phyloP scores from a whole-genome alignment of 176 grass and related monocot genomes.

The Carex cristatella region DNA sequence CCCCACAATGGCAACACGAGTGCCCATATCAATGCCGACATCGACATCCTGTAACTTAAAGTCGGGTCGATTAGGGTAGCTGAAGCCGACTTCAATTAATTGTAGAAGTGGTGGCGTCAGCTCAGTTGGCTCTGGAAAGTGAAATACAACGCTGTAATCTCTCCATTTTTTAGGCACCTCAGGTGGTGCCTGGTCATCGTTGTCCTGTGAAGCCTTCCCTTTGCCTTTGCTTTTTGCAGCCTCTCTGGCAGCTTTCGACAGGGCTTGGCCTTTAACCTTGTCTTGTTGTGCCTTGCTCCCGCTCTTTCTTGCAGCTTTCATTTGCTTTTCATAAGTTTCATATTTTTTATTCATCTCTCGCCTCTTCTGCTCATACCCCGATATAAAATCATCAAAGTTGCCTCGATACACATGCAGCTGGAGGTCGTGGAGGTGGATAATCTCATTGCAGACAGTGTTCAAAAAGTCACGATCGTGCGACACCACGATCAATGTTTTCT shows the following conservation, averaged over 20 bases:
- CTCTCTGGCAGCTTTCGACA: conserved; percentile 67
- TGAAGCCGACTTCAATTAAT: conserved; percentile 80
- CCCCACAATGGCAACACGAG: conserved; percentile 87
- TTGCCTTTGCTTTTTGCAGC: conserved; percentile 79
- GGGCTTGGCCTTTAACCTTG: conserved; percentile 78
- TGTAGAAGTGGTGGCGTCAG: conserved; percentile 90
- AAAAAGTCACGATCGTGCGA: conserved; percentile 90
- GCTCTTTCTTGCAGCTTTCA: conserved; percentile 77
- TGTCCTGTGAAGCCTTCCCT: conserved; percentile 51
- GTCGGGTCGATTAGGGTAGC: conserved; percentile 69
- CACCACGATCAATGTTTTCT: conserved; percentile 86
- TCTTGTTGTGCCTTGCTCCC: conserved; percentile 83
- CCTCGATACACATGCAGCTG: conserved; percentile 80
- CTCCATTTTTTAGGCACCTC: conserved; percentile 82
- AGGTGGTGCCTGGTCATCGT: conserved; percentile 46
- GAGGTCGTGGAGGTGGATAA: conserved; percentile 84
- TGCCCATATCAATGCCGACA: conserved; percentile 97
- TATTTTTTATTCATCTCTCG: conserved; percentile 89
- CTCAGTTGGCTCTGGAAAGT: conserved; percentile 93
- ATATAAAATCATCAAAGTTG: conserved; percentile 87
- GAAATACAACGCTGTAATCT: conserved; percentile 91
- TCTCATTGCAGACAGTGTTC: conserved; percentile 87
- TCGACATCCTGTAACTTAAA: conserved; percentile 83
- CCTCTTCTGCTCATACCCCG: conserved; percentile 91
- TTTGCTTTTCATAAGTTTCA: conserved; percentile 77